Evolutionary conservation across 768 basidiomycete genomes (phyloP), one percentile per base, ranked within the genome.

Genomic region (Tulasnella sp.): DNA sequence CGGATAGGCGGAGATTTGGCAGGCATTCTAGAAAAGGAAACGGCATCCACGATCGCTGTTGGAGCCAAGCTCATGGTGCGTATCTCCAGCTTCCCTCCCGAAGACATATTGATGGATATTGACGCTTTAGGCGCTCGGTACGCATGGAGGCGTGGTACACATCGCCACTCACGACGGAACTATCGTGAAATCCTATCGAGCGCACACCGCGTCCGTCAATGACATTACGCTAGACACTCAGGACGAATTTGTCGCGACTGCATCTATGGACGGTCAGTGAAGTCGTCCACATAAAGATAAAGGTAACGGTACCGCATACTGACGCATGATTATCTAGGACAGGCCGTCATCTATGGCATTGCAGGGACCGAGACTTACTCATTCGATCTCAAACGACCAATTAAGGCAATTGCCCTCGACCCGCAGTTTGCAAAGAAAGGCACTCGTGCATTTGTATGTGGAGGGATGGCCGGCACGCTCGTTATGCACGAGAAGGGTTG

Each of bases 401-500:
- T 98, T 78, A 85, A 88, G 4, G 85, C 86, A 2, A 78, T 98
- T 47, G 82, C 93, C 1, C 78, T 98, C 58, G 95, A 97, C 67
- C 96, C 96, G 4, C 79, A 84, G 61, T 99, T 95, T 63, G 81
- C 86, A 3, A 88, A 86, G 71, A 81, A 80, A 51, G 77, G 78
- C 38, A 80, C 86, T 7, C 78, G 90, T 21, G 80, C 86, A 0
- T 85, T 96, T 65, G 86, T 96, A 10, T 90, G 86, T 58, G 96
- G 95, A 21, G 96, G 96, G 8, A 78, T 95, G 78, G 86, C 89
- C 0, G 95, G 96, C 3, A 82, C 78, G 21, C 74, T 99, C 26
- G 75, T 88, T n/a, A 66, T 96, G 65, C 82, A 88, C 64, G 95
- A 97, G 75, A 97, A 96, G 68, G 89, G 93, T 4, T 97, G 96